Percentiles rank a stretch among this genome's conserved stretches.
Evolutionary conservation across 2,329 filamentous ascomycete genomes (phyloP).

Genomic region (Lecanoromycetidae sp.): DNA sequence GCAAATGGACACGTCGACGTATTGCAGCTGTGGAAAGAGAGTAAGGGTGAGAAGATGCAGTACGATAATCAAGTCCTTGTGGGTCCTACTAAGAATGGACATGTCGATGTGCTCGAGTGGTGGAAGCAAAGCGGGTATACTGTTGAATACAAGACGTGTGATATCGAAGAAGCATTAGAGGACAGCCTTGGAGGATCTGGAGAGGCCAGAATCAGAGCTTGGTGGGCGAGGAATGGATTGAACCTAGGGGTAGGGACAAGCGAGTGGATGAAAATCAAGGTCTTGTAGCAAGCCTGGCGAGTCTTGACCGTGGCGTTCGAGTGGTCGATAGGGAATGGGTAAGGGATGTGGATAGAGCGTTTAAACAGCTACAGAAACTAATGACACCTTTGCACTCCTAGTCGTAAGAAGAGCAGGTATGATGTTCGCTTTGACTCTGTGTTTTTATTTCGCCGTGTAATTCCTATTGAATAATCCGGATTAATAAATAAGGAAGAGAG

Average conservation of each 20-base stretch:
- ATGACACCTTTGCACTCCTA: no score
- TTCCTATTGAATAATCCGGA: no score
- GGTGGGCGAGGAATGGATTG: slow-evolving; percentile 79
- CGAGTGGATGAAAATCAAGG: slow-evolving; percentile 78
- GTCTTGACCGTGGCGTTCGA: no score
- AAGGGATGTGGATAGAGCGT: no score
- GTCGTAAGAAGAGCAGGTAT: no score
- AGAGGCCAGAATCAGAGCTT: slow-evolving; percentile 60
- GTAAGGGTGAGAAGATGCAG: slow-evolving; percentile 63
- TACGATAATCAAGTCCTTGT: slow-evolving; percentile 77
- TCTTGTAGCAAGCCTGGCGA: no score
- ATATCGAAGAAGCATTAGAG: slow-evolving; percentile 88
- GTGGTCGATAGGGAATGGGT: no score
- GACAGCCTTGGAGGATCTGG: slow-evolving; percentile 61
- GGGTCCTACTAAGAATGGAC: slow-evolving; percentile 75
- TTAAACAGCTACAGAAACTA: no score
- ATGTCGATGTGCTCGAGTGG: slow-evolving; percentile 79
- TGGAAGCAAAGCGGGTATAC: slow-evolving; percentile 63
- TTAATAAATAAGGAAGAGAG: no score
- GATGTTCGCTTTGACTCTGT: no score
- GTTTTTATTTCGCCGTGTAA: no score
- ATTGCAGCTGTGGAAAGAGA: slow-evolving; percentile 67
- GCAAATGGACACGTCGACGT: slow-evolving; percentile 75
- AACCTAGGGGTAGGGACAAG: slow-evolving; percentile 72
- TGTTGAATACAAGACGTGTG: slow-evolving; percentile 88